Conservation (phyloP, 306 rosid genomes). For the Quercus berberidifolia region DNA sequence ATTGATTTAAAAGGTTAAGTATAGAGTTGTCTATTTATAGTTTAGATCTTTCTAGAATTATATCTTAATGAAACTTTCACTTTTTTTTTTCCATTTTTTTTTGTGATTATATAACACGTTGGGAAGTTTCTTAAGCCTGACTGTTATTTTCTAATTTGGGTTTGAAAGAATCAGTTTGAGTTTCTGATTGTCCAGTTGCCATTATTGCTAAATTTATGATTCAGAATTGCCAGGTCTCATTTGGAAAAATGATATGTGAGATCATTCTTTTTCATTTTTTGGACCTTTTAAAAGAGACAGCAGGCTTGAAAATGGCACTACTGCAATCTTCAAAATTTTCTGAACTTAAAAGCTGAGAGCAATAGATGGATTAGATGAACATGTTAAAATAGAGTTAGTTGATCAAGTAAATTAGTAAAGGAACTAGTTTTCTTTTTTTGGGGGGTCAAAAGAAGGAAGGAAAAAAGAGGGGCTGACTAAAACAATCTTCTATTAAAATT, state of each 20-base stretch:
- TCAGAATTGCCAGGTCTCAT: neutral
- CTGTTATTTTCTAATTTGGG: neutral
- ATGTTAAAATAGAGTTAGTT: neutral
- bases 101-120: neutral
- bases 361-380: neutral
- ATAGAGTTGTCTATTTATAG: neutral
- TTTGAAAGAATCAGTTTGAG: neutral
- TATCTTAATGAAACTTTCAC: constrained; percentile 4
- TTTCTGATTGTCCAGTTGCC: neutral
- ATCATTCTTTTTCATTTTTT: neutral
- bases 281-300: neutral
- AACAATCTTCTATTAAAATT: neutral
- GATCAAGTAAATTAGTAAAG: neutral
- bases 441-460: no score
- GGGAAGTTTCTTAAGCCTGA: neutral
- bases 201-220: neutral
- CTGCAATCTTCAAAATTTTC: neutral
- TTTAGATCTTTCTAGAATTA: neutral
- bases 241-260: neutral
- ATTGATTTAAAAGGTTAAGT: neutral
- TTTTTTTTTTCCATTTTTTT: neutral
- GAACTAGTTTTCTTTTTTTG: neutral
- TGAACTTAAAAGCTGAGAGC: neutral
- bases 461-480: neutral
- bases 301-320: neutral